Base-by-base conservation (phyloP, 2,329 filamentous ascomycete species). In the Aschersonia sp. region DNA sequence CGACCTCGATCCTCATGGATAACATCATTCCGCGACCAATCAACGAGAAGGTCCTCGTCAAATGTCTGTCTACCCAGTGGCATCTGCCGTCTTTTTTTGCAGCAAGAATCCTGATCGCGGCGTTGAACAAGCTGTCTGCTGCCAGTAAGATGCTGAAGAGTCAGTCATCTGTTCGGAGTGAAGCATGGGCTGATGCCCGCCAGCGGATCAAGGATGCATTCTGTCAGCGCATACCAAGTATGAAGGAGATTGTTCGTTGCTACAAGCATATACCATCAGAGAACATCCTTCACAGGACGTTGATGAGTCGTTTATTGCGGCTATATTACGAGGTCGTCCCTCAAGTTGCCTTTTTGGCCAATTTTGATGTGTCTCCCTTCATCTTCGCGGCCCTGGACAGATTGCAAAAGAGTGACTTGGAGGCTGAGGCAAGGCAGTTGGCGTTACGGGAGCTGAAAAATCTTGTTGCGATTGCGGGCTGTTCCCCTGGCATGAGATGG, bases 321-420 rank as follows among this genome's bases (percentile, higher is more conserved):
- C 72, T 89, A n/a, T 97, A 94, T 65, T 94, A 94, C 60, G 81
- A 89, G 59, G 73, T 85, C 3, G 74, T 87, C 7, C 89, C 92
- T 2, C 81, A 86, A 50, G 70, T 86, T 30, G 87, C 88, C 1
- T 71, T 94, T 11, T 81, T 83, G 53, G 84, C 88, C 55, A 92
- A 84, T 53, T 92, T 95, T 57, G 92, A 97, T 58, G 83, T 94
- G 4, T 92, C 90, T 0, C 69, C 83, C 1, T 74, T 84, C 22
- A 72, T 98, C 12, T 79, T 83, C 6, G 76, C 79, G 49, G 75
- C 81, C 1, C 67, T 97, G 43, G 71, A 75, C 48, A 72, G 72
- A 32, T 63, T 87, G 8, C 77, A 83, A 42, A 63, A 72, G 11
- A 67, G 72, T 12, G 63, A 69, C 3, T 69, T 73, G 41, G 70